Percentiles rank a stretch among this genome's conserved stretches.
phyloP scores from a whole-genome alignment of 1,139 yeast genomes.

The Candida dubliniensis region DNA sequence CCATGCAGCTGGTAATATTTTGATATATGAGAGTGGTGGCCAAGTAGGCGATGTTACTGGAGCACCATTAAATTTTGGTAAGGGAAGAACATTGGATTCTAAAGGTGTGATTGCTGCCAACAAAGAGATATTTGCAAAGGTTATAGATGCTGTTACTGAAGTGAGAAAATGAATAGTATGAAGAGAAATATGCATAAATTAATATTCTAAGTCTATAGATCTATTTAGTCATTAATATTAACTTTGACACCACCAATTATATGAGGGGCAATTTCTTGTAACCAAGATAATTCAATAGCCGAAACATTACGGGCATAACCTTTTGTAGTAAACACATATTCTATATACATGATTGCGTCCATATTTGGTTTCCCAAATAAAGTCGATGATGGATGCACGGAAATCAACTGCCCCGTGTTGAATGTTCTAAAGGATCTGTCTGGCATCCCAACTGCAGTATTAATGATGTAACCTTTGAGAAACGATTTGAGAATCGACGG shows the following conservation, averaged over 20 bases:
- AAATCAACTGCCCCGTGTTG: constrained; percentile 72
- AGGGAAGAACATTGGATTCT: constrained; percentile 76
- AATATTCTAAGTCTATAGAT: not conserved
- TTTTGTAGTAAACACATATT: constrained; percentile 88
- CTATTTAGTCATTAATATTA: constrained; percentile 14
- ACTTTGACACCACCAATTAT: constrained; percentile 47
- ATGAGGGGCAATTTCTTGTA: constrained; percentile 81
- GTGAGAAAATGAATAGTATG: not conserved
- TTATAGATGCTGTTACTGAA: not conserved
- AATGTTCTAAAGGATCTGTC: constrained; percentile 91
- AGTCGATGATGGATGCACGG: constrained; percentile 90
- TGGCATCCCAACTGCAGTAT: constrained; percentile 93
- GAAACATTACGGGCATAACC: constrained; percentile 91
- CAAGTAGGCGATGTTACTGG: constrained; percentile 83
- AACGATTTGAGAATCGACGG: constrained; percentile 72
- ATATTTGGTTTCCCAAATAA: constrained; percentile 74
- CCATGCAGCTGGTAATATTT: constrained; percentile 92
- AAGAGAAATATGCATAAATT: not conserved
- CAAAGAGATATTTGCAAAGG: constrained; percentile 51
- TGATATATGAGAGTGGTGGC: constrained; percentile 91
- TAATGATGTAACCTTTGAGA: constrained; percentile 75
- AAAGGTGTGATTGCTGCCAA: constrained; percentile 94
- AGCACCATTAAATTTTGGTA: constrained; percentile 71
- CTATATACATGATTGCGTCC: constrained; percentile 92
- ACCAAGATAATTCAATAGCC: constrained; percentile 81